A percentile compares a stretch with the other conserved stretches of the same genome.
Evolutionary conservation across 345 rosid genomes (phyloP).

Genomic region (Acer campestre): DNA sequence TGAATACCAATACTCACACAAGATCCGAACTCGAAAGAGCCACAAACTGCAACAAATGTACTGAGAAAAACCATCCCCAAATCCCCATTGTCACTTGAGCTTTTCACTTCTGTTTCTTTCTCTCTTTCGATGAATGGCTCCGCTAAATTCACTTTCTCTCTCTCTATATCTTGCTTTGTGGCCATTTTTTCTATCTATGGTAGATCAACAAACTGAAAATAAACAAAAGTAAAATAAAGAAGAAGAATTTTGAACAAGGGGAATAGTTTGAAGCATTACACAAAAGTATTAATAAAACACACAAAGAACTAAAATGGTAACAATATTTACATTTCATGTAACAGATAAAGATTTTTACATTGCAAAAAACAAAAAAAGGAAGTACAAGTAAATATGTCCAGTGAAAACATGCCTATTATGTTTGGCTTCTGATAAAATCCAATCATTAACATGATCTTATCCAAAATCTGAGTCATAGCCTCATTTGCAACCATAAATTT

Average conservation of each 20-base stretch:
- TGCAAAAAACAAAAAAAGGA: too few relatives aligned
- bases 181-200: constrained; percentile 3
- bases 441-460: background rate
- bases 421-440: constrained; percentile 3
- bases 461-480: background rate
- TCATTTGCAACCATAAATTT: background rate
- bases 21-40: constrained; percentile 52
- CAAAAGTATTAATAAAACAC: background rate
- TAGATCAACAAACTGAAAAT: background rate
- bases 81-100: background rate
- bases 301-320: background rate
- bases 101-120: constrained; percentile 23
- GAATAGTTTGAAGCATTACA: background rate
- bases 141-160: background rate
- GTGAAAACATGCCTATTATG: background rate
- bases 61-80: constrained; percentile 51
- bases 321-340: too few relatives aligned
- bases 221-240: background rate
- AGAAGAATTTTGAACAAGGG: background rate
- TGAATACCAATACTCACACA: constrained; percentile 36
- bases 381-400: too few relatives aligned
- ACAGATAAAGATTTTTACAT: too few relatives aligned
- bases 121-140: constrained; percentile 42
- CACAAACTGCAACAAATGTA: constrained; percentile 57
- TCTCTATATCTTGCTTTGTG: background rate